phyloP scores from a whole-genome alignment of 2,329 filamentous ascomycete genomes.

The Paracorniculantispora psalliotae region DNA sequence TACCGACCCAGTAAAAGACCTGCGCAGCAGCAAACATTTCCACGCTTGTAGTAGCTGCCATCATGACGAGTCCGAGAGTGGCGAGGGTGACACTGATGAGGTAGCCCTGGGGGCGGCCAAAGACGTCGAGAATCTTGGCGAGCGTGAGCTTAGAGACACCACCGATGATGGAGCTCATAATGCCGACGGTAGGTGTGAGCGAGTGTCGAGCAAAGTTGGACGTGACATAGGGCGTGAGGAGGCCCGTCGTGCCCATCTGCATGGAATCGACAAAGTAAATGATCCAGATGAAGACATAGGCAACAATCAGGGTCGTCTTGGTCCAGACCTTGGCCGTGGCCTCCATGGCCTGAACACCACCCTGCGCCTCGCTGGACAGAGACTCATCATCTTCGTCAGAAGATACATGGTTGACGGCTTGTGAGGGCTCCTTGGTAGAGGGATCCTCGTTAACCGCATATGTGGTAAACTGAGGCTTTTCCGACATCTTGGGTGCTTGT shows the following conservation, averaged over 20 bases:
- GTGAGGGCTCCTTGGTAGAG: neutral
- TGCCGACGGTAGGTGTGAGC: slow-evolving; percentile 39
- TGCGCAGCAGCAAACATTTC: slow-evolving; percentile 28
- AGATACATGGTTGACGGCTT: neutral
- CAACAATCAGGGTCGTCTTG: slow-evolving; percentile 30
- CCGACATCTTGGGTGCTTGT: neutral
- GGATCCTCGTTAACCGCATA: neutral
- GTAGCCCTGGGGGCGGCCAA: slow-evolving; percentile 32
- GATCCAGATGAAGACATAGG: slow-evolving; percentile 41
- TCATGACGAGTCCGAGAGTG: slow-evolving; percentile 46
- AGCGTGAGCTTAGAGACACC: slow-evolving; percentile 23
- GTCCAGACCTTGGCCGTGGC: slow-evolving; percentile 37
- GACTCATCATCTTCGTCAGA: slow-evolving; percentile 12
- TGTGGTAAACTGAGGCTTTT: neutral
- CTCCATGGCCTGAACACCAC: slow-evolving; percentile 35
- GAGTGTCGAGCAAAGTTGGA: slow-evolving; percentile 29
- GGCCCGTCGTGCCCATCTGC: slow-evolving; percentile 11
- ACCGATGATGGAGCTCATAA: slow-evolving; percentile 35
- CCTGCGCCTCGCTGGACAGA: slow-evolving; percentile 22
- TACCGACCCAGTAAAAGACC: slow-evolving; percentile 55
- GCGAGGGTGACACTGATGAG: slow-evolving; percentile 25
- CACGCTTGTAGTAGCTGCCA: slow-evolving; percentile 47
- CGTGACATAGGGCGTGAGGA: slow-evolving; percentile 26
- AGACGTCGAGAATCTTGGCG: slow-evolving; percentile 34
- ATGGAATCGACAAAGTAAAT: slow-evolving; percentile 45